phyloP scores from a whole-genome alignment of 2,329 filamentous ascomycete genomes.

The Tolypocladium capitatum region DNA sequence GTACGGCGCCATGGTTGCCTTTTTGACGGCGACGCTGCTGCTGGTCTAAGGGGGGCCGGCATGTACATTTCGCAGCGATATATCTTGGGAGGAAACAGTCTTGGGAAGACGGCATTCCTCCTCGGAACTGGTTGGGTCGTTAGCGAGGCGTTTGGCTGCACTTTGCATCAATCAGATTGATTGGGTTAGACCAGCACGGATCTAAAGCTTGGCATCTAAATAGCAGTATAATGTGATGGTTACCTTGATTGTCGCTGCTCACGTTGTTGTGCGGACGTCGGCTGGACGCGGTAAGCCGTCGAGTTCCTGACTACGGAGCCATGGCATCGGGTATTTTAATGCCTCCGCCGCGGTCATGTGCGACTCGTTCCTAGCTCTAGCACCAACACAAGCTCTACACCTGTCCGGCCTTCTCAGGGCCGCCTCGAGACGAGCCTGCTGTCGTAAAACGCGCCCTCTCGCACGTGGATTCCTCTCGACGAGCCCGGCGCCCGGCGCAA shows the following conservation, averaged over 20 bases:
- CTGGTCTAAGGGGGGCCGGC: conserved; percentile 12
- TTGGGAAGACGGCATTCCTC: not conserved
- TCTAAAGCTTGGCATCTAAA: too few species aligned
- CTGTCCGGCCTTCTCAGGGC: not conserved
- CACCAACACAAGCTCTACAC: not conserved
- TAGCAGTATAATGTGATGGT: too few species aligned
- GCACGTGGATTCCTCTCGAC: not conserved
- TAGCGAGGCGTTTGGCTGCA: not conserved
- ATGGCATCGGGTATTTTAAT: too few species aligned
- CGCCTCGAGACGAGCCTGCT: not conserved
- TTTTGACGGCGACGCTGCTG: conserved; percentile 27
- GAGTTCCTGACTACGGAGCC: too few species aligned
- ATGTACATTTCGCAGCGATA: not conserved
- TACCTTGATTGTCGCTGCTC: not conserved
- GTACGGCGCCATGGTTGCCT: conserved; percentile 28
- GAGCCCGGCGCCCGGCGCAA: conserved; percentile 4
- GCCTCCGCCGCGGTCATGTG: not conserved
- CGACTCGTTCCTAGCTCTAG: not conserved
- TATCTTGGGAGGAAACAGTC: not conserved
- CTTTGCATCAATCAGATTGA: not conserved
- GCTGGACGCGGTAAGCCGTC: too few species aligned
- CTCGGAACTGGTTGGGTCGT: not conserved
- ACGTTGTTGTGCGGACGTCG: not conserved
- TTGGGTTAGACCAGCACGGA: not conserved
- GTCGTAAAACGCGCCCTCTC: not conserved